Evolutionary conservation across 2,329 filamentous ascomycete genomes (phyloP).

Genomic region (Cladosporium oxysporum): DNA sequence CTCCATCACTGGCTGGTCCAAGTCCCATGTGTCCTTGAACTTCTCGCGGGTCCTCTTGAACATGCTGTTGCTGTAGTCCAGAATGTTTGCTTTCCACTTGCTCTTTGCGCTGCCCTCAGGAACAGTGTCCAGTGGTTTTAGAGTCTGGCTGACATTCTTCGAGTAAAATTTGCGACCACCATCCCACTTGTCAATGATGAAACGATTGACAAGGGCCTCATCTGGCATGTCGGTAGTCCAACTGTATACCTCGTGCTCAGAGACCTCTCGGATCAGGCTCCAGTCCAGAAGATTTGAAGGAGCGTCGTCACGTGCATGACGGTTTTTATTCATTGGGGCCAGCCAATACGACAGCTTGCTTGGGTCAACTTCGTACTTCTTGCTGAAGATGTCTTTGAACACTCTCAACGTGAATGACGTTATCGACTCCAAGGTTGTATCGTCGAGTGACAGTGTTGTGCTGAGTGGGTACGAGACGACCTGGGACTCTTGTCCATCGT

Average conservation of each 20-base stretch:
- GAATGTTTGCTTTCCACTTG: constrained; percentile 61
- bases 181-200: constrained; percentile 58
- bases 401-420: constrained; percentile 72
- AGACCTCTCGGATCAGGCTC: constrained; percentile 52
- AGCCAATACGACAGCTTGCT: constrained; percentile 80
- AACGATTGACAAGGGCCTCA: constrained; percentile 49
- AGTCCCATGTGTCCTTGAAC: constrained; percentile 54
- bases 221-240: constrained; percentile 49
- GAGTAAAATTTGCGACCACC: constrained; percentile 62
- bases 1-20: constrained; percentile 77
- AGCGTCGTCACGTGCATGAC: not conserved
- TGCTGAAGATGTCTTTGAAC: constrained; percentile 87
- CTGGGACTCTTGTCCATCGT: constrained; percentile 60
- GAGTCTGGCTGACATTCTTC: constrained; percentile 46
- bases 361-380: constrained; percentile 67
- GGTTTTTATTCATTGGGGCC: constrained; percentile 53
- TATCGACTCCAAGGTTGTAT: constrained; percentile 56
- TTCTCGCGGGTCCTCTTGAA: constrained; percentile 61
- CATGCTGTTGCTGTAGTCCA: constrained; percentile 80
- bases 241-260: constrained; percentile 41
- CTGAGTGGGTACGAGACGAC: constrained; percentile 42
- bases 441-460: constrained; percentile 49
- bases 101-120: constrained; percentile 55
- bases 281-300: constrained; percentile 56
- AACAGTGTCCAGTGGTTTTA: constrained; percentile 66